Conservation (phyloP, 75 land plant genomes). For the Pseudotsuga menziesii region DNA sequence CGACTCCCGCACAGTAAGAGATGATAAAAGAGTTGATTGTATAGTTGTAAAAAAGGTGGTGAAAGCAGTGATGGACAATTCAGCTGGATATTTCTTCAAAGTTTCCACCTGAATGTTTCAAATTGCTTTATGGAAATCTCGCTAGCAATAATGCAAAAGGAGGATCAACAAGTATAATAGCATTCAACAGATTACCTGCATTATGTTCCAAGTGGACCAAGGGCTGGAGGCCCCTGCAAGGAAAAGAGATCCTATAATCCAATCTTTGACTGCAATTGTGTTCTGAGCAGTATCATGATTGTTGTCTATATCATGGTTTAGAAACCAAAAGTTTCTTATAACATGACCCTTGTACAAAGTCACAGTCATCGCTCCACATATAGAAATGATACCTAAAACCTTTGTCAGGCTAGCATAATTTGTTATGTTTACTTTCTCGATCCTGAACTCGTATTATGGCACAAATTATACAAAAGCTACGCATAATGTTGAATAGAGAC, state of each 20-base stretch:
- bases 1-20: slow-evolving; percentile 15
- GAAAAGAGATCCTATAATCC: slow-evolving; percentile 36
- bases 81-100: slow-evolving; percentile 53
- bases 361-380: slow-evolving; percentile 44
- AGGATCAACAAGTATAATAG: slow-evolving; percentile 4
- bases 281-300: background rate
- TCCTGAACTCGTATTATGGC: slow-evolving; percentile 18
- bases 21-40: slow-evolving; percentile 28
- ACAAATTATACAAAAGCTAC: background rate
- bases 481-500: background rate
- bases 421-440: slow-evolving; percentile 35
- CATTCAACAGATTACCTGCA: slow-evolving; percentile 33
- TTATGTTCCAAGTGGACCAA: slow-evolving; percentile 36
- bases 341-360: slow-evolving; percentile 45
- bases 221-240: slow-evolving; percentile 27
- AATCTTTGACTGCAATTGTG: slow-evolving; percentile 9
- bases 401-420: slow-evolving; percentile 40
- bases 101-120: slow-evolving; percentile 31
- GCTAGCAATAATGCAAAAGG: background rate
- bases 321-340: slow-evolving; percentile 1
- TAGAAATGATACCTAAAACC: slow-evolving; percentile 39
- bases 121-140: background rate
- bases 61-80: slow-evolving; percentile 35
- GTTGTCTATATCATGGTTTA: background rate
- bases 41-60: slow-evolving; percentile 50